Evolutionary conservation across 495 filamentous ascomycete species (phyloP), one percentile per base, ranked within the genome.

Genomic region (Talaromyces borbonicus): DNA sequence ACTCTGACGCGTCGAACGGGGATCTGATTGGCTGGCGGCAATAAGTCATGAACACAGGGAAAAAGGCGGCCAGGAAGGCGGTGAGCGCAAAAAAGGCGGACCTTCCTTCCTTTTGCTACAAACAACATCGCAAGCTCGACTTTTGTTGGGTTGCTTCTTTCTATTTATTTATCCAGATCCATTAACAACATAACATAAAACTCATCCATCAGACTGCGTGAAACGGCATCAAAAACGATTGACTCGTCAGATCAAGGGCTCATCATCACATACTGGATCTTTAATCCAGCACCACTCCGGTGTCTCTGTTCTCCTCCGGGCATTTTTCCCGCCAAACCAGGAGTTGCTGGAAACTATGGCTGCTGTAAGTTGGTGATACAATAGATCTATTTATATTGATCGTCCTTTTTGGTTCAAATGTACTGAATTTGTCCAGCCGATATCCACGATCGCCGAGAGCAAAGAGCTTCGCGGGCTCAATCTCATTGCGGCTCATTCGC

Each of bases 401-500:
- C 24, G 18, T 46, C 56, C 14, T 53, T 35, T 11, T 11, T n/a
- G 9, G 16, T 23, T 18, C 25, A 30, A n/a, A n/a, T n/a, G n/a
- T n/a, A 6, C 3, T 43, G 15, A 29, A 8, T 8, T n/a, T 18
- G 32, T 22, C 11, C 30, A 94, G 88, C 78, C 79, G 65, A 94
- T 98, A 63, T 81, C 87, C 48, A 96, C 93, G 51, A 79, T 96
- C 62, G 81, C 87, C 57, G 89, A 97, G 76, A 84, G 79, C 64
- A 95, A 90, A 65, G 89, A 95, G 72, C 81, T 95, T 62, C 81
- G 87, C 48, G 88, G 88, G 40, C 75, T 97, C 55, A 97, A 94
- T 69, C 84, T 97, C 62, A 92, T 97, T 61, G 90, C 92, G 49
- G 93, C 92, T 47, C 92, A 99, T 72, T 96, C 92, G 38, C 93